Base-by-base conservation (phyloP, 225 moss, liverwort and hornwort species). In the Marchantia paleacea region DNA sequence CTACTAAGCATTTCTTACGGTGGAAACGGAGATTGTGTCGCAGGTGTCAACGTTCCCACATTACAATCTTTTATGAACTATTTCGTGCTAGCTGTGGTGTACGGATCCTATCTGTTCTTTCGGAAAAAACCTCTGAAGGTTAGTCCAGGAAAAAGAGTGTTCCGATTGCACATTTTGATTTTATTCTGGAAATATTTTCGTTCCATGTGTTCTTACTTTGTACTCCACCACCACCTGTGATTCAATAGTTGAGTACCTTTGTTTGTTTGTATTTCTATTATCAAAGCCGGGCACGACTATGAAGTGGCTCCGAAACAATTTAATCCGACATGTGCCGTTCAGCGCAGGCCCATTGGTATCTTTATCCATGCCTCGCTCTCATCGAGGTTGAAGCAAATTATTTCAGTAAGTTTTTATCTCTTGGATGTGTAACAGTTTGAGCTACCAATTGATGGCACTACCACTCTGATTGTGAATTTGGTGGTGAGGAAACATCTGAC, bases 341-440 rank as follows among this genome's bases (percentile, higher is more conserved):
- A 70, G 79, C 50, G 77, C 82, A 89, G 89, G 83, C 70, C 72
- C 70, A 50, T 18, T 94, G 95, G 99, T 94, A 89, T 81, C 73
- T 91, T 54, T 99, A 95, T 48, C 72, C 92, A 9, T 71, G 91
- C 14, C 82, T 95, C 11, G 89, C 93, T 8, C 14, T 95, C 48
- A 72, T 95, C 20, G 93, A 95, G 55, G 86, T 99, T 77, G 95
- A 99, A 84, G 91, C 86, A 52, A 95, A 89, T 7, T 99, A 92
- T 75, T 50, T 94, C 6, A 78, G 89, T 89, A 82, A 15, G 80
- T 73, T 7, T 13, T 72, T 52, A 52, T 0, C 52, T n/a, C 12
- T 24, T 52, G 69, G 47, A 13, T 73, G n/a, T 73, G 5, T 6
- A 0, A 75, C 14, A 26, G 22, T 25, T 31, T 76, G 58, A 29